Evolutionary conservation across 345 rosid genomes (phyloP).

Genomic region (Eucalyptus cladocalyx): DNA sequence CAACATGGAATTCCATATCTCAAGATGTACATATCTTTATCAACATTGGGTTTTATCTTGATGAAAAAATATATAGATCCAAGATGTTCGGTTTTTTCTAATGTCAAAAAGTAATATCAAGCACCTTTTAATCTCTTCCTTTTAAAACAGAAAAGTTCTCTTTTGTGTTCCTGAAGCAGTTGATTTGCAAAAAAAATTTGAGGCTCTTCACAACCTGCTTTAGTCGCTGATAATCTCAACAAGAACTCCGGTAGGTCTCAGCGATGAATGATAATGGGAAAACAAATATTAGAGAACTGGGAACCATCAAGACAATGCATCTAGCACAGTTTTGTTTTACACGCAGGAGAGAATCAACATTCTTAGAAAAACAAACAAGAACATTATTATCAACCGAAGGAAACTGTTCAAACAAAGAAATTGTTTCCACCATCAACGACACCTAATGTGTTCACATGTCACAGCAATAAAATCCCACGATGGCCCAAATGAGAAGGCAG

Average conservation of each 20-base stretch:
- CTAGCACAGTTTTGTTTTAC: background rate
- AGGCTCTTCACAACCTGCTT: background rate
- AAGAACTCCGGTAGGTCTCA: rapidly evolving
- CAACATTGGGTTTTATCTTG: background rate
- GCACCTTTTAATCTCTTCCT: background rate
- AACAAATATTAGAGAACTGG: background rate
- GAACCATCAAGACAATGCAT: background rate
- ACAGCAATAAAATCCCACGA: background rate
- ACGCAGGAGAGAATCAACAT: background rate
- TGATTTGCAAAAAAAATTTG: too few relatives aligned
- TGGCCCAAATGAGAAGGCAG: background rate
- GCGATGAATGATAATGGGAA: background rate
- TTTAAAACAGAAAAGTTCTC: background rate
- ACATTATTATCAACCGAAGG: background rate
- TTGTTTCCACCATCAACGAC: background rate
- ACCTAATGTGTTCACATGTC: background rate
- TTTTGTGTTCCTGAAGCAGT: background rate
- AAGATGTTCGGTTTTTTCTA: background rate
- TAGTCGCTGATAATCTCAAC: background rate
- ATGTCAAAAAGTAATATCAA: background rate
- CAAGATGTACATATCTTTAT: background rate
- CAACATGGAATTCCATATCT: background rate
- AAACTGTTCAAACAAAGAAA: background rate
- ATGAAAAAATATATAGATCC: background rate
- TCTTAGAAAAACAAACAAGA: background rate